Percentiles rank a stretch among this genome's conserved stretches.
These are phyloP conservation scores for Piper longum DNA, from an alignment of 164 flowering plant genomes.

Conservation along the genomic window DNA sequence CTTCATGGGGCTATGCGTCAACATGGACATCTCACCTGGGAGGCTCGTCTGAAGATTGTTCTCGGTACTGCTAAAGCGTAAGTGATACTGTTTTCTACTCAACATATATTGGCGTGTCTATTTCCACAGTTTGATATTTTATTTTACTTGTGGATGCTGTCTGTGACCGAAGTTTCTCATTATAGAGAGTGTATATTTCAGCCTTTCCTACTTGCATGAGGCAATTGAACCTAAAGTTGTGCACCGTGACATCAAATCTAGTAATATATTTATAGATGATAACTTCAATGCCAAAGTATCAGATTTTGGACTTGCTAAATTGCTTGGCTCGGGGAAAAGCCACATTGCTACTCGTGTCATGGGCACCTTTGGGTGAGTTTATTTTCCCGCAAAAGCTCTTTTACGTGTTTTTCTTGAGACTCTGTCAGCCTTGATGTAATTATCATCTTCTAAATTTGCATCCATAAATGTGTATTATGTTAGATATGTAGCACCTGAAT, in stretches of 20 bases:
- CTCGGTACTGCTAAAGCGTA: constrained; percentile 91
- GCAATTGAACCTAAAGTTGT: constrained; percentile 89
- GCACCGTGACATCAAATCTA: constrained; percentile 83
- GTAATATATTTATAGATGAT: constrained; percentile 80
- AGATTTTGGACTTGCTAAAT: constrained; percentile 86
- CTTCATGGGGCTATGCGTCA: constrained; percentile 82
- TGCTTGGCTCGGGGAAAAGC: constrained; percentile 79
- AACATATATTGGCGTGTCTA: neutral
- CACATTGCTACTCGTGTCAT: constrained; percentile 82
- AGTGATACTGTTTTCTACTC: constrained; percentile 9
- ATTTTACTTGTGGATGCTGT: neutral
- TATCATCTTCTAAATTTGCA: neutral
- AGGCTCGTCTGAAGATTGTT: constrained; percentile 69
- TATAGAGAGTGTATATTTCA: constrained; percentile 13
- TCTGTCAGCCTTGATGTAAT: neutral
- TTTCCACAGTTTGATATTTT: neutral
- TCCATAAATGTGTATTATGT: neutral
- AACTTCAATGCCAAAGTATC: constrained; percentile 78
- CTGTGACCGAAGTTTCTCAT: neutral
- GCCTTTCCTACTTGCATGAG: constrained; percentile 85
- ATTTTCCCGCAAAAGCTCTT: neutral
- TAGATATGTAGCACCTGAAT: constrained; percentile 93
- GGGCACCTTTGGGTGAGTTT: constrained; percentile 89
- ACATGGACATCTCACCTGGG: constrained; percentile 82
- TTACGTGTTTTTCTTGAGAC: no score